phyloP scores from a whole-genome alignment of 2,329 filamentous ascomycete species.

The Beauveria sp. region DNA sequence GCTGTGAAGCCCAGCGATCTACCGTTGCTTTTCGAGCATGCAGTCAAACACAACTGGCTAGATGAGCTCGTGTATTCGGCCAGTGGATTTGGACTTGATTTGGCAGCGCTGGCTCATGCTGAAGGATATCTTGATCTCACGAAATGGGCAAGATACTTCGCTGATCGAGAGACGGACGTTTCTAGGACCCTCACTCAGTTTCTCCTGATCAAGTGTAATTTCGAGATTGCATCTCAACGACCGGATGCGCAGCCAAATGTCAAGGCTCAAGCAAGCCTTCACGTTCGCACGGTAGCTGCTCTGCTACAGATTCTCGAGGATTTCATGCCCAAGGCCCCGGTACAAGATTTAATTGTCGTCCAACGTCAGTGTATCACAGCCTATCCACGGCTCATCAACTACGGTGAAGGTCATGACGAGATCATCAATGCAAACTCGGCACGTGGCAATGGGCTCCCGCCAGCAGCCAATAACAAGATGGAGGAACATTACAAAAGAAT shows the following conservation, averaged over 20 bases:
- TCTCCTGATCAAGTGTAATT: constrained; percentile 72
- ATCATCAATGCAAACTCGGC: constrained; percentile 81
- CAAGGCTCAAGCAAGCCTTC: constrained; percentile 64
- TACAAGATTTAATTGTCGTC: constrained; percentile 66
- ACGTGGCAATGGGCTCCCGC: constrained; percentile 72
- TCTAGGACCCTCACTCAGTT: constrained; percentile 70
- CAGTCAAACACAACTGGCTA: constrained; percentile 75
- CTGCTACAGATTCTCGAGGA: constrained; percentile 74
- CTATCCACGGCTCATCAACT: constrained; percentile 93
- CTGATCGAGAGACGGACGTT: constrained; percentile 60
- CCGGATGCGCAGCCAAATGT: constrained; percentile 47
- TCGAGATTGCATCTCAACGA: constrained; percentile 70
- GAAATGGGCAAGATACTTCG: constrained; percentile 68
- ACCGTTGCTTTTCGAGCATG: constrained; percentile 49
- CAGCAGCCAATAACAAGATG: constrained; percentile 81
- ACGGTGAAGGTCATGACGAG: constrained; percentile 85
- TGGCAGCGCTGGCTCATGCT: constrained; percentile 78
- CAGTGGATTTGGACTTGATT: constrained; percentile 80
- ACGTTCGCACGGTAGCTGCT: constrained; percentile 76
- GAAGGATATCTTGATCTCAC: constrained; percentile 72
- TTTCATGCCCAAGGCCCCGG: constrained; percentile 49
- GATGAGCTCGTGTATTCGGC: constrained; percentile 70
- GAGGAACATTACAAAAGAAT: constrained; percentile 97
- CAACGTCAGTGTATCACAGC: constrained; percentile 85
- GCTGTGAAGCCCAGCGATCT: constrained; percentile 57